Evolutionary conservation across 1,139 yeast species (phyloP), one percentile per base, ranked within the genome.

Genomic region (Cylindricascospora bacillispora): DNA sequence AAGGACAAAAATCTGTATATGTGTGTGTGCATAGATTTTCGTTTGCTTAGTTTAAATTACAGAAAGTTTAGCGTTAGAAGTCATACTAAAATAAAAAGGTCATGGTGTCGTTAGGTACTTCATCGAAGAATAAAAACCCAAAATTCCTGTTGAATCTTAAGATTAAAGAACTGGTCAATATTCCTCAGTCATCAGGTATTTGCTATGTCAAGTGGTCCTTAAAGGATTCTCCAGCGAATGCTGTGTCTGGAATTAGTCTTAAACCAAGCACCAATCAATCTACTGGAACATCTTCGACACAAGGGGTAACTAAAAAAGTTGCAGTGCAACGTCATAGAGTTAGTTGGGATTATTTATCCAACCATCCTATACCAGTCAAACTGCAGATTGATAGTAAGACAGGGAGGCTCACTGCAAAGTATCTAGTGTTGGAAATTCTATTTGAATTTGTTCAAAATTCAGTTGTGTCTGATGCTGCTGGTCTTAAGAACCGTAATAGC

Each of bases 151-250:
- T 83, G 28, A 56, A 63, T 15, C 57, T 85, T 22, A 57, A 66
- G 13, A 66, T 86, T 32, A 68, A 71, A 35, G 93, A 81, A 42
- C 60, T 86, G 30, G 66, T 76, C 18, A 86, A 86, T 47, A 70
- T 86, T 22, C 97, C 97, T 0, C 83, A 81, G 42, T 67, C 79
- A 2, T 62, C 72, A 2, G 93, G 94, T 1, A 53, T 61, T 25
- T 74, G 89, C 43, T 74, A 56, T 42, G 70, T 83, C 16, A 73
- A 75, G 35, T 71, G 77, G 77, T 57, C 55, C 29, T 47, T 71
- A 16, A 57, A 58, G 30, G 73, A 68, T 34, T 53, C 55, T n/a
- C 50, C 54, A 1, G 56, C 55, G 4, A 41, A 47, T 1, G 39
- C 47, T 2, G 31, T 37, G n/a, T 35, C 34, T 9, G 24, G 16